Percentiles rank a stretch among this genome's conserved stretches.
Conservation (phyloP, 768 basidiomycete genomes). For the Auriscalpium microsporum region DNA sequence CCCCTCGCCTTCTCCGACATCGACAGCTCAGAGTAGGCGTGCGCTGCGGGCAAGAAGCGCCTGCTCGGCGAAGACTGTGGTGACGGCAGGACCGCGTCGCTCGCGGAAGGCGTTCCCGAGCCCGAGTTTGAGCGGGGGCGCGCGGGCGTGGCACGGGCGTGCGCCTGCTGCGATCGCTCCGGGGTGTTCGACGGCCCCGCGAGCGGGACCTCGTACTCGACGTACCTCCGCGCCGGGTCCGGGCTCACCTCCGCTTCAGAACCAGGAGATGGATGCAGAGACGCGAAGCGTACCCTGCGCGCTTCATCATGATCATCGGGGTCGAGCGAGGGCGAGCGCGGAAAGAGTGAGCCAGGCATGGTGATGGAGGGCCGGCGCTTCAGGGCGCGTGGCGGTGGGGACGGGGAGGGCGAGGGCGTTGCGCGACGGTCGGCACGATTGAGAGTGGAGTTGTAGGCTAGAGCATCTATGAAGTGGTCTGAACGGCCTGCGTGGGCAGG, state of each 20-base stretch:
- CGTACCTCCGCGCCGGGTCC: conserved; percentile 4
- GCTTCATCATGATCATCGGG: conserved; percentile 26
- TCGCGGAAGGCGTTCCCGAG: no score
- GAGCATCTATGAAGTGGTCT: no score
- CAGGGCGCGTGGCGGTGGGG: conserved; percentile 25
- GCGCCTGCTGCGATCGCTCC: not conserved
- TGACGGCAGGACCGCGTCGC: conserved; percentile 35
- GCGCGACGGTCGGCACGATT: no score
- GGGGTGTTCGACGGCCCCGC: conserved; percentile 8
- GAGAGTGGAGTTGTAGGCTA: no score
- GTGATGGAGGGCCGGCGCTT: conserved; percentile 40
- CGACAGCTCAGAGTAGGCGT: not conserved
- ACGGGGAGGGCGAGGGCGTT: conserved; percentile 25
- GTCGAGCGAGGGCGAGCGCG: conserved; percentile 61
- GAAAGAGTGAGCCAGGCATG: conserved; percentile 76
- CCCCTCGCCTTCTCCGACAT: not conserved
- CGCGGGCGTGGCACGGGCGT: not conserved
- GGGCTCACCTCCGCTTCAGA: not conserved
- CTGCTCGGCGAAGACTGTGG: conserved; percentile 28
- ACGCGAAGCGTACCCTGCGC: conserved; percentile 34
- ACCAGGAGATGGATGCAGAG: no score
- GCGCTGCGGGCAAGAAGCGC: no score
- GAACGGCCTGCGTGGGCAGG: no score
- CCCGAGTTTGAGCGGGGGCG: not conserved
- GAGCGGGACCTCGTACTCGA: conserved; percentile 3